Evolutionary conservation across 106 monocot species (phyloP).

Genomic region (Chionographis japonica): DNA sequence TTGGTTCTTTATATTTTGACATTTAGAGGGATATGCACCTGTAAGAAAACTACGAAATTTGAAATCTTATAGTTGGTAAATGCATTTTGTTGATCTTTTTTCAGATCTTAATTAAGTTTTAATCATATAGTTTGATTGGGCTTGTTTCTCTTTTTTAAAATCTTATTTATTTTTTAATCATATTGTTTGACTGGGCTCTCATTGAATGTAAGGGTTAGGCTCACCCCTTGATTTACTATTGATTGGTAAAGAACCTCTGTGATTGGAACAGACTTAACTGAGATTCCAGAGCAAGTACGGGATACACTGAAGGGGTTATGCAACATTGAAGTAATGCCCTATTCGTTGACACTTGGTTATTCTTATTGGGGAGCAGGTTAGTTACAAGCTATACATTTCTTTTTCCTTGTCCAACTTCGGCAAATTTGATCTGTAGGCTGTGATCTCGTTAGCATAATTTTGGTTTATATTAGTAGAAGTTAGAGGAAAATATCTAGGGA

Average conservation of each 20-base stretch:
- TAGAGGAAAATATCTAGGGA: too few relatives aligned
- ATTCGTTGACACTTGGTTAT: conserved; percentile 83
- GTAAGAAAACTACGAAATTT: too few relatives aligned
- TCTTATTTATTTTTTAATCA: background rate
- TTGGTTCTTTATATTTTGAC: too few relatives aligned
- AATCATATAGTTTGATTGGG: too few relatives aligned
- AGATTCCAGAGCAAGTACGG: conserved; percentile 42
- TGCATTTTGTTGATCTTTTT: too few relatives aligned
- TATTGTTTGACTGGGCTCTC: background rate
- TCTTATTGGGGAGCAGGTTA: conserved; percentile 94
- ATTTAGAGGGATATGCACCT: too few relatives aligned
- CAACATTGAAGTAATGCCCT: conserved; percentile 56
- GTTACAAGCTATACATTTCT: conserved; percentile 14
- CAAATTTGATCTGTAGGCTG: too few relatives aligned
- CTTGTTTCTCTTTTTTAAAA: background rate
- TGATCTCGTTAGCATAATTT: too few relatives aligned
- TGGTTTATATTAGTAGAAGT: too few relatives aligned
- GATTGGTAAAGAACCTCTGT: background rate
- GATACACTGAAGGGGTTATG: conserved; percentile 60
- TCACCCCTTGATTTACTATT: background rate
- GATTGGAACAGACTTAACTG: conserved; percentile 62
- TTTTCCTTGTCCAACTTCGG: background rate
- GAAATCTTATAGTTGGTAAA: too few relatives aligned
- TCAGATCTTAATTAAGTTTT: too few relatives aligned
- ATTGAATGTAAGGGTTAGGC: background rate